These are phyloP conservation scores for Rhodomyrtus psidioides DNA, from an alignment of 441 rosid species.

Conservation along the genomic window DNA sequence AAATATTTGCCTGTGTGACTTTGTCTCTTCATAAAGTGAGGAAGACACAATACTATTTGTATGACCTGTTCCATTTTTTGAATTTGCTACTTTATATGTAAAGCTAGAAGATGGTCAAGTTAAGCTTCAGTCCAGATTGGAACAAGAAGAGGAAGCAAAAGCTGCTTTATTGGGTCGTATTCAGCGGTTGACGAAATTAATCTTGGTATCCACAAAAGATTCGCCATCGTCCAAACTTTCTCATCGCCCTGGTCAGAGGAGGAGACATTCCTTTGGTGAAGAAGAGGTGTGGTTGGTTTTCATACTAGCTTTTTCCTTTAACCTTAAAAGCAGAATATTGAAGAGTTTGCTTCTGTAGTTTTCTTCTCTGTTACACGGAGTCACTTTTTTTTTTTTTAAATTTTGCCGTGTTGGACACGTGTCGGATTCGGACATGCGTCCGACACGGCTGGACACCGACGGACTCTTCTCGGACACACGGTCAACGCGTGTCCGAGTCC, in stretches of 20 bases:
- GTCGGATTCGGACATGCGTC: no score
- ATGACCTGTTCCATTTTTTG: constrained; percentile 14
- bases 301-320: neutral
- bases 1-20: neutral
- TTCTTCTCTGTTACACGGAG: neutral
- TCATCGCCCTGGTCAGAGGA: constrained; percentile 63
- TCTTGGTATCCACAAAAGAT: constrained; percentile 85
- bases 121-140: constrained; percentile 86
- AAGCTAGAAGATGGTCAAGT: constrained; percentile 99
- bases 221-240: constrained; percentile 72
- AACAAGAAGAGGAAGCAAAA: constrained; percentile 97
- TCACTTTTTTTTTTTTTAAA: no score
- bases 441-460: no score
- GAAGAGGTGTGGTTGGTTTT: constrained; percentile 66
- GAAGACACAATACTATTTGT: neutral
- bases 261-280: constrained; percentile 99
- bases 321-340: neutral
- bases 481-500: no score
- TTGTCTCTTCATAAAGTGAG: neutral
- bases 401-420: no score
- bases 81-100: constrained; percentile 28
- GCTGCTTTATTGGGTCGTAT: constrained; percentile 95
- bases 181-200: constrained; percentile 87
- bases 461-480: no score
- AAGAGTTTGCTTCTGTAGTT: neutral